These are phyloP conservation scores for Quercus robur DNA, from an alignment of 306 rosid genomes.

Conservation along the genomic window DNA sequence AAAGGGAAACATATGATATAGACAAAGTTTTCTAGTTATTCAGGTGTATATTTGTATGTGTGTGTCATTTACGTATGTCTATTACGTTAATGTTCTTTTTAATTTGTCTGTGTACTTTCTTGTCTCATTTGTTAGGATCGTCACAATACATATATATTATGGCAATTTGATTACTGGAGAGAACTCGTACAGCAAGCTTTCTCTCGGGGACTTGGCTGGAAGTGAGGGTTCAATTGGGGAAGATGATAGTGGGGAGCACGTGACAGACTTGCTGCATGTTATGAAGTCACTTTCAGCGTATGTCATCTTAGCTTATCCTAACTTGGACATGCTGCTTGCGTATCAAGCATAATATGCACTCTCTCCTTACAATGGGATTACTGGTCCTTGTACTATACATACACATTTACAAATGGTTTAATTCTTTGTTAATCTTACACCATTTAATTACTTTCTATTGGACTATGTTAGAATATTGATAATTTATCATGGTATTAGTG, in stretches of 20 bases:
- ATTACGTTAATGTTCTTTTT: constrained; percentile 6
- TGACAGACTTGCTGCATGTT: constrained; percentile 93
- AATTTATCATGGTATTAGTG: no score
- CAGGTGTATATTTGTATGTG: constrained; percentile 6
- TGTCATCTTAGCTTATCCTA: constrained; percentile 30
- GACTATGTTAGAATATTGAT: no score
- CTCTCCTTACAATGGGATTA: not conserved
- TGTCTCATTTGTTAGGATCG: constrained; percentile 56
- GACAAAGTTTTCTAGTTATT: not conserved
- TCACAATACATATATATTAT: constrained; percentile 69
- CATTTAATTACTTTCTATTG: no score
- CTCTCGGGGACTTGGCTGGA: constrained; percentile 93
- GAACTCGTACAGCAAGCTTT: constrained; percentile 83
- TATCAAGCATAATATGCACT: not conserved
- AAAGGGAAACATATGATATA: not conserved
- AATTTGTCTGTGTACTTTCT: constrained; percentile 31
- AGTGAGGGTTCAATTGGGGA: constrained; percentile 88
- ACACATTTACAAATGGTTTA: no score
- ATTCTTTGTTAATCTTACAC: no score
- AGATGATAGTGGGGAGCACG: constrained; percentile 83
- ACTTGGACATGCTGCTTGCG: not conserved
- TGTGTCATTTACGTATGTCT: not conserved
- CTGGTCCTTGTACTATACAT: not conserved
- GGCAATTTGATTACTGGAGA: constrained; percentile 73
- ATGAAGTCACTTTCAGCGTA: constrained; percentile 99